Evolutionary conservation across 768 basidiomycete genomes (phyloP), one percentile per base, ranked within the genome.

Genomic region (Amylocystis lapponica): DNA sequence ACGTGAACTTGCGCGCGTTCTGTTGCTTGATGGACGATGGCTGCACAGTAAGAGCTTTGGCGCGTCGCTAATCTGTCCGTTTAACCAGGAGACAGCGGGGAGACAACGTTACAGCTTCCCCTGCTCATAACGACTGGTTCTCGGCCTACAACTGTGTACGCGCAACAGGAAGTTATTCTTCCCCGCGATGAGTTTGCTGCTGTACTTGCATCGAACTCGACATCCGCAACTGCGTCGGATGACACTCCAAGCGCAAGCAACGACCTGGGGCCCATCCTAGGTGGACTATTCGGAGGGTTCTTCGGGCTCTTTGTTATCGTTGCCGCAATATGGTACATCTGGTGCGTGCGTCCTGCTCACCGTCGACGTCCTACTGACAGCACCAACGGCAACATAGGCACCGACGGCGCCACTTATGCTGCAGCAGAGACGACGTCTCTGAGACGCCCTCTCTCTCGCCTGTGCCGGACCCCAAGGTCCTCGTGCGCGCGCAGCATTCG

Each of bases 231-330:
- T 9, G 9, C 21, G 37, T 21, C 25, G 5, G n/a, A n/a, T n/a
- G n/a, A n/a, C n/a, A n/a, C n/a, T n/a, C n/a, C n/a, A n/a, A n/a
- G 23, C 7, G 7, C 13, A 21, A 11, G 17, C 22, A 10, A 13
- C 19, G 8, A 39, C 23, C 4, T 26, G 17, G 11, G 20, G 25
- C 37, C 41, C 41, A 8, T 13, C 21, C 60, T 79, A 14, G 78
- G 78, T 12, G 75, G 78, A 26, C 70, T 69, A 6, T 56, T 78
- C 5, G 78, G 76, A 13, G 78, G 78, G 10, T 71, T 79, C 53
- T 61, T 79, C 46, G 75, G 73, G 17, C 55, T 77, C 27, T 51
- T 76, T 14, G 66, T 56, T 2, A 52, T 79, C 4, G 74, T 71
- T 0, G 62, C 62, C 12, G 50, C 67, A 19, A 54, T 76, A 29